Evolutionary conservation across 1,284 basidiomycete species (phyloP).

Genomic region (Papiliotrema flavescens): DNA sequence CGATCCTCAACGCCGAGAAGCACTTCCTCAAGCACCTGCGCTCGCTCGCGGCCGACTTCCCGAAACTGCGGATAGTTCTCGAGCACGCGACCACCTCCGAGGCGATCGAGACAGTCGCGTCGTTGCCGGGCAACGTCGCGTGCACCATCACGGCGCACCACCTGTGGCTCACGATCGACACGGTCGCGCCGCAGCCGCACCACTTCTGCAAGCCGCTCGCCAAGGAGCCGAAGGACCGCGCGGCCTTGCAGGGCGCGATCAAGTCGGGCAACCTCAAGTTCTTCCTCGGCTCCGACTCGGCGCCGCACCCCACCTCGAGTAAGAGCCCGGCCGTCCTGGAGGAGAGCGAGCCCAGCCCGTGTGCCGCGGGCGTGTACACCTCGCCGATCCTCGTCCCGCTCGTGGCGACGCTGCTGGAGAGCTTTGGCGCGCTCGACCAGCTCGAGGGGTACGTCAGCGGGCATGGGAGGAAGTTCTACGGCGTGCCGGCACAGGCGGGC

Average conservation of each 20-base stretch:
- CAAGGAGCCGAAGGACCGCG: conserved; percentile 88
- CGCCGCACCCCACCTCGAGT: conserved; percentile 78
- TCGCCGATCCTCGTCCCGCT: conserved; percentile 85
- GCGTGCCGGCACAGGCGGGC: conserved; percentile 46
- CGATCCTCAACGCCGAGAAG: conserved; percentile 90
- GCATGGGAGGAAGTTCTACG: conserved; percentile 78
- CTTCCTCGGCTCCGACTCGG: conserved; percentile 97
- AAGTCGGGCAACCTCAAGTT: conserved; percentile 86
- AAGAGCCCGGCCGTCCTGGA: conserved; percentile 61
- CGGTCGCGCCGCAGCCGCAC: conserved; percentile 94
- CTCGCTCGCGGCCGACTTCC: conserved; percentile 79
- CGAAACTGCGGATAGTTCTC: conserved; percentile 90
- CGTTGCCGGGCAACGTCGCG: conserved; percentile 80
- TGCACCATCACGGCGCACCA: conserved; percentile 99
- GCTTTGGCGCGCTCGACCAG: conserved; percentile 75
- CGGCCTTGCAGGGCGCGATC: conserved; percentile 78
- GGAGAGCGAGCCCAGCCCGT: conserved; percentile 55
- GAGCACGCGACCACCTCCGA: conserved; percentile 98
- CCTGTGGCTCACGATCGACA: conserved; percentile 88
- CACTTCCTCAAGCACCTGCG: conserved; percentile 84
- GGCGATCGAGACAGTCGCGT: conserved; percentile 69
- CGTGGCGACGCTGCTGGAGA: conserved; percentile 71
- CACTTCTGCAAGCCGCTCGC: conserved; percentile 99
- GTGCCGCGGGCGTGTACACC: conserved; percentile 92
- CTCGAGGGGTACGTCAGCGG: conserved; percentile 73